Evolutionary conservation across 2,329 filamentous ascomycete species (phyloP).

Genomic region (Ophiocordyceps unilateralis): DNA sequence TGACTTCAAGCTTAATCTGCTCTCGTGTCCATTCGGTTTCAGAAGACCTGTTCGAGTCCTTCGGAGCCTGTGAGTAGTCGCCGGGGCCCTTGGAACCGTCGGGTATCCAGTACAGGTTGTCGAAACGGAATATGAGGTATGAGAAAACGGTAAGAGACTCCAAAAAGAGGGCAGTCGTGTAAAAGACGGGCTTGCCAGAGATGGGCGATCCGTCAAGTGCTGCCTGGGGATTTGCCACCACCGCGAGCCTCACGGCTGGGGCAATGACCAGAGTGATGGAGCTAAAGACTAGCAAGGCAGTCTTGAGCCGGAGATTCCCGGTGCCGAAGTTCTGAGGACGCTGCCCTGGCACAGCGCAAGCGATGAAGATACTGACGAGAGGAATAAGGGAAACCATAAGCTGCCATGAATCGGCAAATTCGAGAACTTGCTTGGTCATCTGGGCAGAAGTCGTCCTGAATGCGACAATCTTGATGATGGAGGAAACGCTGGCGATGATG

Average conservation of each 20-base stretch:
- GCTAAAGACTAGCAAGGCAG: constrained; percentile 9
- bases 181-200: constrained; percentile 16
- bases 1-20: neutral
- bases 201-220: constrained; percentile 6
- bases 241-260: constrained; percentile 8
- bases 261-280: constrained; percentile 6
- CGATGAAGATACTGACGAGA: constrained; percentile 8
- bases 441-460: neutral
- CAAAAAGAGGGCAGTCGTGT: constrained; percentile 17
- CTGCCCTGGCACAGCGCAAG: constrained; percentile 11
- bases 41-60: neutral
- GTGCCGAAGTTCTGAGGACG: constrained; percentile 14
- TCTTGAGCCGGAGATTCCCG: constrained; percentile 13
- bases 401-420: constrained; percentile 7
- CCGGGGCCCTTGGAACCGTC: constrained; percentile 6
- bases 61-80: neutral
- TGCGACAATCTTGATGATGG: constrained; percentile 9
- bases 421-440: constrained; percentile 4
- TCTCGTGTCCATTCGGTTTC: neutral
- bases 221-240: constrained; percentile 6
- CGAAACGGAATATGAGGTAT: constrained; percentile 11
- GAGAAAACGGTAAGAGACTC: constrained; percentile 1
- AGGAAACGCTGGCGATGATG: constrained; percentile 14
- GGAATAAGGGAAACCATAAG: constrained; percentile 8
- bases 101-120: constrained; percentile 14